Percentiles rank a stretch among this genome's conserved stretches.
phyloP scores from a whole-genome alignment of 1,284 basidiomycete genomes.

The Pseudozyma hubeiensis region DNA sequence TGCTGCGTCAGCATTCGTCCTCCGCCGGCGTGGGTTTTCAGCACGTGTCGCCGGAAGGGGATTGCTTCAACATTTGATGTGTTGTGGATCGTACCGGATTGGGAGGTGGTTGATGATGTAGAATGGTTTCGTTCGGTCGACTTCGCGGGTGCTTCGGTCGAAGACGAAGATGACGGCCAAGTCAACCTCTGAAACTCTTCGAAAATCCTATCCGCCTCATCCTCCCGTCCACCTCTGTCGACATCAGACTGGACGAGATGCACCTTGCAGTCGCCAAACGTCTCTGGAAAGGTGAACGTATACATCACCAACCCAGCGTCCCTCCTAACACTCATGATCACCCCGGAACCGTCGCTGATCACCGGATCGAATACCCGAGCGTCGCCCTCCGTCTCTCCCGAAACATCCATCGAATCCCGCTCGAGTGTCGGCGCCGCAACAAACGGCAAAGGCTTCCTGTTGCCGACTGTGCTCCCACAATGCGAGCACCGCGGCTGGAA shows the following conservation, averaged over 20 bases:
- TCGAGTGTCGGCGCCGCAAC: conserved; percentile 10
- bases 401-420: conserved; percentile 16
- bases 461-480: conserved; percentile 19
- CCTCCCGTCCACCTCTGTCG: conserved; percentile 11
- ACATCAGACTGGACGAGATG: conserved; percentile 44
- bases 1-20: conserved; percentile 50
- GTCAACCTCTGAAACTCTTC: conserved; percentile 17
- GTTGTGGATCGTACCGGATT: background rate
- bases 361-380: conserved; percentile 20
- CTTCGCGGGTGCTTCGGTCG: background rate
- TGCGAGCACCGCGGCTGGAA: conserved; percentile 32
- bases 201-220: conserved; percentile 30
- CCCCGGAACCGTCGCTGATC: conserved; percentile 18
- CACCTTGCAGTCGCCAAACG: conserved; percentile 37
- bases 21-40: conserved; percentile 23
- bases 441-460: conserved; percentile 17
- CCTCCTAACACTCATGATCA: conserved; percentile 9
- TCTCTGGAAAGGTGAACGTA: conserved; percentile 22
- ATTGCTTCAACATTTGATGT: background rate
- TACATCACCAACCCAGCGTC: conserved; percentile 18
- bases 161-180: conserved; percentile 11
- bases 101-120: background rate
- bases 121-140: background rate
- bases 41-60: conserved; percentile 43
- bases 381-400: too few relatives aligned